A percentile compares a stretch with the other conserved stretches of the same genome.
Evolutionary conservation across 2,329 filamentous ascomycete genomes (phyloP).

Genomic region (Paecilomyces fulvus): DNA sequence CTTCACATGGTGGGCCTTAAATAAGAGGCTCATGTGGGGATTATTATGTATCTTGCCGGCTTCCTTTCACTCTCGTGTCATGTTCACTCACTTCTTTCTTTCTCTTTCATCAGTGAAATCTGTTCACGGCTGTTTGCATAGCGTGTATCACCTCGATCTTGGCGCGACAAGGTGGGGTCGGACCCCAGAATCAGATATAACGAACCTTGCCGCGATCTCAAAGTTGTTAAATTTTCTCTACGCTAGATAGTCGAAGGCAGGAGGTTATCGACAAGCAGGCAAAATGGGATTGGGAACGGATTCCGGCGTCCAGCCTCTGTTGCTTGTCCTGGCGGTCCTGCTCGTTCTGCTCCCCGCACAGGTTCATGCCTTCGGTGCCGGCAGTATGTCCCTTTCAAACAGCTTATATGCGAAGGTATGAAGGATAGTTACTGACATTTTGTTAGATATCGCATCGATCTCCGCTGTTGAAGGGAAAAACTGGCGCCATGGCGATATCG

Average conservation of each 20-base stretch:
- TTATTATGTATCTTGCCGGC: background rate
- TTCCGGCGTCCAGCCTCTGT: slow-evolving; percentile 17
- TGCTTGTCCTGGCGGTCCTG: slow-evolving; percentile 28
- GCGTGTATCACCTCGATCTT: background rate
- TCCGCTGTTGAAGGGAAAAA: slow-evolving; percentile 44
- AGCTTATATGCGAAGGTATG: background rate
- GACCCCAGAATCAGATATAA: background rate
- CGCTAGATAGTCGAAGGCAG: background rate
- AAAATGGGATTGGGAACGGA: slow-evolving; percentile 3
- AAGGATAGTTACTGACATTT: slow-evolving; percentile 4
- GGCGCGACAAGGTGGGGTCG: background rate
- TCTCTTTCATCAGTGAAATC: background rate
- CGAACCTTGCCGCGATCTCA: background rate
- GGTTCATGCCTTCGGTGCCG: slow-evolving; percentile 37
- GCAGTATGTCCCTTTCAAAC: slow-evolving; percentile 26
- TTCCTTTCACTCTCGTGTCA: background rate
- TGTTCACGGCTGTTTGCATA: background rate
- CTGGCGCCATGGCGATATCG: slow-evolving; percentile 58
- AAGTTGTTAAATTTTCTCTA: background rate
- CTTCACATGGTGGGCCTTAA: background rate
- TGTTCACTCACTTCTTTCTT: background rate
- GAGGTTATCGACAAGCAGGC: background rate
- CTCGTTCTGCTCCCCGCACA: slow-evolving; percentile 29
- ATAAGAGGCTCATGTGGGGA: background rate
- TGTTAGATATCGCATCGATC: slow-evolving; percentile 40